Percentiles rank a stretch among this genome's conserved stretches.
Conservation (phyloP, 148 eudicot species). For the Simmondsia chinensis region DNA sequence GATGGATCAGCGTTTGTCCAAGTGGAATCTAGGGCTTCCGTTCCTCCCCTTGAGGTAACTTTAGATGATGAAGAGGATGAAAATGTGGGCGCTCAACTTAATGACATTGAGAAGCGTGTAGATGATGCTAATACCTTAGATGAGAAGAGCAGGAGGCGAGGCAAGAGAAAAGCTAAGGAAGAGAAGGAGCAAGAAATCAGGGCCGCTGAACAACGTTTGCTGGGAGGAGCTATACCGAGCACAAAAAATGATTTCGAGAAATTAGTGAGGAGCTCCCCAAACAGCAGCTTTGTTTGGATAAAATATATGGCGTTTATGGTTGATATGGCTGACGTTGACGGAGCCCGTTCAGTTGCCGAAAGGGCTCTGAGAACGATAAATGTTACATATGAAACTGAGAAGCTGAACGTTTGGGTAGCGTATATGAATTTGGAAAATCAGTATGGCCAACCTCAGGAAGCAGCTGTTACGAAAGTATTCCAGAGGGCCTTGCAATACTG, state of each 20-base stretch:
- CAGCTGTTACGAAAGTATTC: constrained; percentile 62
- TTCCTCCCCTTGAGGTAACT: constrained; percentile 74
- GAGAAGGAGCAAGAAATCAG: constrained; percentile 75
- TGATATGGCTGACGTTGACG: constrained; percentile 68
- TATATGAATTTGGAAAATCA: constrained; percentile 88
- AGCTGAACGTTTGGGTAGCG: constrained; percentile 88
- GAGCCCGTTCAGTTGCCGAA: constrained; percentile 85
- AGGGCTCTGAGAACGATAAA: constrained; percentile 90
- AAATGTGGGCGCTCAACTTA: constrained; percentile 13
- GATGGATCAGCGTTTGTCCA: constrained; percentile 37
- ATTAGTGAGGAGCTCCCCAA: constrained; percentile 55
- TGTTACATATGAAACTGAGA: constrained; percentile 71
- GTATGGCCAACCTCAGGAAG: constrained; percentile 81
- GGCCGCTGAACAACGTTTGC: constrained; percentile 84
- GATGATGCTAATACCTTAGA: constrained; percentile 24
- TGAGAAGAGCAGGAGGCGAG: constrained; percentile 45
- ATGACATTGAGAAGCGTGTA: constrained; percentile 14
- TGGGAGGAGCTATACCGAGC: constrained; percentile 56
- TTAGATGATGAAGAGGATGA: constrained; percentile 64
- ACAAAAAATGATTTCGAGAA: constrained; percentile 85
- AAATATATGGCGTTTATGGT: constrained; percentile 81
- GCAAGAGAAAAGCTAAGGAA: constrained; percentile 66
- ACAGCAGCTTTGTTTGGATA: constrained; percentile 88
- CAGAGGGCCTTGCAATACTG: constrained; percentile 83
- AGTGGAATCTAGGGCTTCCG: constrained; percentile 62